phyloP scores from a whole-genome alignment of 768 basidiomycete species.

The Russula foetens region DNA sequence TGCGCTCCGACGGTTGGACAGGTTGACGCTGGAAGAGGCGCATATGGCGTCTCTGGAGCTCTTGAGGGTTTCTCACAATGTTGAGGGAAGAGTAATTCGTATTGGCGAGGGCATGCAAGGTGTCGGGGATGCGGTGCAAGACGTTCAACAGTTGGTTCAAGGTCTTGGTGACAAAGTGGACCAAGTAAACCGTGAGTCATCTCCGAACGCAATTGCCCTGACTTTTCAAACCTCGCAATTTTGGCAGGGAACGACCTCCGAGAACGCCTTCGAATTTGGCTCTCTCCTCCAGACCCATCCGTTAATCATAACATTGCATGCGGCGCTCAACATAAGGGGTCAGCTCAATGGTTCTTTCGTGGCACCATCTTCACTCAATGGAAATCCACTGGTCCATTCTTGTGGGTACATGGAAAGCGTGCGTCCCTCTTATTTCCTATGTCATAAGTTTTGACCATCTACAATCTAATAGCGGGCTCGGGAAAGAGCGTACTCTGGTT shows the following conservation, averaged over 20 bases:
- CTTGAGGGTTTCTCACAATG: background rate
- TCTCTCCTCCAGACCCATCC: background rate
- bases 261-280: background rate
- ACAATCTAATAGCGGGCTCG: background rate
- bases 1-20: background rate
- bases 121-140: background rate
- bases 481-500: conserved; percentile 1
- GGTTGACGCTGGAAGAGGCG: background rate
- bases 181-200: background rate
- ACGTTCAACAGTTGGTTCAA: background rate
- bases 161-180: background rate
- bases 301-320: background rate
- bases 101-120: background rate
- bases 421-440: background rate
- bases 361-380: background rate
- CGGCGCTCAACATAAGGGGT: background rate
- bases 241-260: background rate
- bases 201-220: background rate
- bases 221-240: background rate
- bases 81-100: background rate
- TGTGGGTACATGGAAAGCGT: background rate
- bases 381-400: background rate
- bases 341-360: background rate
- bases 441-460: background rate
- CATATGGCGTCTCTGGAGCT: background rate